Base-by-base conservation (phyloP, 1,139 yeast species). In the Suhomyces chickasaworum region DNA sequence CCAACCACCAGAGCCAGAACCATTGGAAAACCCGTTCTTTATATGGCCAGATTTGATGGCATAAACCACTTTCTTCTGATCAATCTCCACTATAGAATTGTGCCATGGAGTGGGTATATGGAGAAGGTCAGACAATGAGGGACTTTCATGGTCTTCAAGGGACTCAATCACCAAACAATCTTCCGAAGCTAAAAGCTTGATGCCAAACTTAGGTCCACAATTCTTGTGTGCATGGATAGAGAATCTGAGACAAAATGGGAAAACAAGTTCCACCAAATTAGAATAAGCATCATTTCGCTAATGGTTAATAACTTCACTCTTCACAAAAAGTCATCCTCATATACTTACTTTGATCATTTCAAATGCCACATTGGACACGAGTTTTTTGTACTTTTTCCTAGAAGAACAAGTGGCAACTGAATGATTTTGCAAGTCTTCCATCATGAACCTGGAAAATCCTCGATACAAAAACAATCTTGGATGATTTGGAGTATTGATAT, bases 91-190 rank as follows among this genome's bases (percentile, higher is more conserved):
- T 17, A 81, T 74, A 44, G 81, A 68, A 56, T 81, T 81, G 60
- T 81, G 86, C 86, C 86, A 81, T 35, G 86, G 86, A 0, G 86
- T 81, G 38, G 86, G 86, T 49, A 81, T 80, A 56, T 81, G 86
- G 48, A 81, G 69, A 51, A 78, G 65, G 52, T 78, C 84, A 46
- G 74, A 63, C 45, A 59, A 60, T 25, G 51, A 49, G 1, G 72
- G 71, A 12, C 56, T 48, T n/a, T 49, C 47, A 46, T 63, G 64
- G 44, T 68, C 69, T 8, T 65, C 64, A 18, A 68, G 55, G 10
- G 64, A 58, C 27, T 63, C 61, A 27, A 69, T 63, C 21, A 66
- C 78, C 27, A 61, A 68, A 51, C 84, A 80, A 32, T 68, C 66
- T 1, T 69, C 64, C 0, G 67, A 64, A 17, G 75, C 71, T 52